These are phyloP conservation scores for Hirsutella rhossiliensis DNA, from an alignment of 2,329 filamentous ascomycete species.

Conservation along the genomic window DNA sequence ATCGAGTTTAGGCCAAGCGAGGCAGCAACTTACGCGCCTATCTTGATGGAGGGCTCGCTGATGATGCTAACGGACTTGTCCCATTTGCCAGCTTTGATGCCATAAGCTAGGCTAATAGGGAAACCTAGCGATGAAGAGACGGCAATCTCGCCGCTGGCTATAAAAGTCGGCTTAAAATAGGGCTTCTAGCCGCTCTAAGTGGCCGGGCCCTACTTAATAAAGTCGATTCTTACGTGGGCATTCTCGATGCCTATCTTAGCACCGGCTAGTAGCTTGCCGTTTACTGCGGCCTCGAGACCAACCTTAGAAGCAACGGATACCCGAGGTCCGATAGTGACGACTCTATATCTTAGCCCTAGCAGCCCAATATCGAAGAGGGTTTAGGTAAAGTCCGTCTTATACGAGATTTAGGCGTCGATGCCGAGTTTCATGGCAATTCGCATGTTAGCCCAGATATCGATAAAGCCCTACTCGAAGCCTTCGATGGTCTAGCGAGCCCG, in stretches of 20 bases:
- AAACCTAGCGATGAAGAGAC: conserved; percentile 14
- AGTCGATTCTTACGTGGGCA: conserved; percentile 10
- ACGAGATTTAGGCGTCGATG: conserved; percentile 14
- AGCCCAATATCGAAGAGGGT: conserved; percentile 13
- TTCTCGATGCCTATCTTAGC: conserved; percentile 16
- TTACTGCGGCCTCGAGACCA: conserved; percentile 10
- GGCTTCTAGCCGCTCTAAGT: conserved; percentile 12
- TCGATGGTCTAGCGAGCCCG: conserved; percentile 11
- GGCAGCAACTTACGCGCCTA: conserved; percentile 8
- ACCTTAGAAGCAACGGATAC: conserved; percentile 12
- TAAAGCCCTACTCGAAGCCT: conserved; percentile 12
- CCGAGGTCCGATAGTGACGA: conserved; percentile 14
- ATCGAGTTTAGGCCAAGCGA: conserved; percentile 3
- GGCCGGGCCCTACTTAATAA: conserved; percentile 10
- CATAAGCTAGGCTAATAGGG: conserved; percentile 14
- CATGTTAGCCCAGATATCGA: conserved; percentile 12
- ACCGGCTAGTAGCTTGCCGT: conserved; percentile 15
- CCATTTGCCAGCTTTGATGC: conserved; percentile 10
- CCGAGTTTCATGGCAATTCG: conserved; percentile 15
- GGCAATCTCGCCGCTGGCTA: conserved; percentile 13
- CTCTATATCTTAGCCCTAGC: conserved; percentile 12
- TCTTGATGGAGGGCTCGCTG: conserved; percentile 16
- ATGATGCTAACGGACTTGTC: conserved; percentile 10
- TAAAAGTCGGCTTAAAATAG: conserved; percentile 15
- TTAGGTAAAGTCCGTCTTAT: conserved; percentile 8